Evolutionary conservation across 2,329 filamentous ascomycete genomes (phyloP).

Genomic region (Microdochium paspali): DNA sequence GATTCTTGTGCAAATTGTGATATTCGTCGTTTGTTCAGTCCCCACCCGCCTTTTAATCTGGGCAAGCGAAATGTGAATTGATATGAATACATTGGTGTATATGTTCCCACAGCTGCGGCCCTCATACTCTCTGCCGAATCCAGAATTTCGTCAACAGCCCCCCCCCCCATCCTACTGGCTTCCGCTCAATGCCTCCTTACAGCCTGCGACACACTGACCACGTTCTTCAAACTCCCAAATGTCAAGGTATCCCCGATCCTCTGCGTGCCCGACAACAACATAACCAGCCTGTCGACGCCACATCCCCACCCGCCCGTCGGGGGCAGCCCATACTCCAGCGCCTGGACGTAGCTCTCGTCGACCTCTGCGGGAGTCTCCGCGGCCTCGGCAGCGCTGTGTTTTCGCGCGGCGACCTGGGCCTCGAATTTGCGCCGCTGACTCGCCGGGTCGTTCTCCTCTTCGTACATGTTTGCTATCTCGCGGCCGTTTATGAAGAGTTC

Average conservation of each 20-base stretch:
- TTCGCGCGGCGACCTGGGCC: conserved; percentile 29
- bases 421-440: conserved; percentile 79
- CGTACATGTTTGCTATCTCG: conserved; percentile 93
- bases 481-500: conserved; percentile 75
- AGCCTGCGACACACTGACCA: conserved; percentile 39
- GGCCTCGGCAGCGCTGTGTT: conserved; percentile 32
- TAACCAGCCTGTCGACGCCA: conserved; percentile 81
- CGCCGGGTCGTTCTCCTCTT: conserved; percentile 91
- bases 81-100: no score
- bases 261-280: conserved; percentile 74
- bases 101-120: no score
- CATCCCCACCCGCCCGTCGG: conserved; percentile 96
- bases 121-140: no score
- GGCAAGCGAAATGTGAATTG: no score
- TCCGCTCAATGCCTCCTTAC: conserved; percentile 4
- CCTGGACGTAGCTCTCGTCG: conserved; percentile 77
- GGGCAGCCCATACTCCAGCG: conserved; percentile 82
- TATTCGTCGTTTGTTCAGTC: no score
- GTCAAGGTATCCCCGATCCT: conserved; percentile 79
- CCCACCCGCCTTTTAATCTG: no score
- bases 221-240: conserved; percentile 76
- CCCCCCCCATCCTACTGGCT: background rate
- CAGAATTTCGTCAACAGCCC: no score
- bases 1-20: no score
- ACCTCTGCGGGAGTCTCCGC: conserved; percentile 37